Percentiles rank a stretch among this genome's conserved stretches.
Evolutionary conservation across 176 grass and related monocot genomes (phyloP).

Genomic region (Paspalum vaginatum): DNA sequence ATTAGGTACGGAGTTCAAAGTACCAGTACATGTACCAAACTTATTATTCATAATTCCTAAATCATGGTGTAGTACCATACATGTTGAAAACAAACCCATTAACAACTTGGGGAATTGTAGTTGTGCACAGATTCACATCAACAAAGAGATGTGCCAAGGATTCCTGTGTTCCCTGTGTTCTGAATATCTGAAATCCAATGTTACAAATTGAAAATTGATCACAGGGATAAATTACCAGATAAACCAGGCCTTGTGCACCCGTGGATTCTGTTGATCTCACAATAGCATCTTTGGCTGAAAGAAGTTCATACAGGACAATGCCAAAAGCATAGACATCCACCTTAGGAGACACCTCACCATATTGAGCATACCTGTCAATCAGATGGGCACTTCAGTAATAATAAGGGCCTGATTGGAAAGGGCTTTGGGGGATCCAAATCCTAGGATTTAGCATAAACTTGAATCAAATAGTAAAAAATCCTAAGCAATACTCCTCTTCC

Average conservation of each 20-base stretch:
- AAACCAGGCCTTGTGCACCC: conserved; percentile 47
- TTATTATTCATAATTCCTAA: neutral
- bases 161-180: neutral
- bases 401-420: too few relatives aligned
- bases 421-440: too few relatives aligned
- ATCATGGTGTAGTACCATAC: neutral
- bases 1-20: neutral
- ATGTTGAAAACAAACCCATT: neutral
- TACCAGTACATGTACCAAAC: neutral
- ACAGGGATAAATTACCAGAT: conserved; percentile 45
- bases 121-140: neutral
- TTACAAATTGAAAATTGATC: neutral
- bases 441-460: too few relatives aligned
- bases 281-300: conserved; percentile 81
- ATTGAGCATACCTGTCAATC: conserved; percentile 62
- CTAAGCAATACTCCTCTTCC: too few relatives aligned
- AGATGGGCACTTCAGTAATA: conserved; percentile 10
- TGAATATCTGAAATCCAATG: neutral
- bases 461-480: too few relatives aligned
- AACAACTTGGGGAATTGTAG: neutral
- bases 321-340: conserved; percentile 83
- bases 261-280: conserved; percentile 43
- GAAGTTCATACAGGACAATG: conserved; percentile 76
- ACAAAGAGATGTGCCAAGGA: neutral
- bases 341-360: conserved; percentile 75